phyloP scores from a whole-genome alignment of 2,329 filamentous ascomycete species.

The Fusarium brachygibbosum region DNA sequence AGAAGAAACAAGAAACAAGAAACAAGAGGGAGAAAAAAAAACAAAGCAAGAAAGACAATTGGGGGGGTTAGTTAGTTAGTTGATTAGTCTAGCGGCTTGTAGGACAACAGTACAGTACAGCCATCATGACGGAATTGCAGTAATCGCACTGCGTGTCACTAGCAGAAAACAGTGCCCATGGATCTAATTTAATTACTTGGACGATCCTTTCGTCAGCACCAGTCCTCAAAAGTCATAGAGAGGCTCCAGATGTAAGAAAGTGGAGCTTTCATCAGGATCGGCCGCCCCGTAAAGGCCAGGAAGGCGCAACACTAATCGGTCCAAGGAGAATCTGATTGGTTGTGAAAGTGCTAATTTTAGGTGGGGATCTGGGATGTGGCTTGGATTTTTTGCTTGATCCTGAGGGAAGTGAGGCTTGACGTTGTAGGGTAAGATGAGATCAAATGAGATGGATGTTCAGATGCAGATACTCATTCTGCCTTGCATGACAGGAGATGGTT shows the following conservation, averaged over 20 bases:
- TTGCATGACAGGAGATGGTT: neutral
- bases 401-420: neutral
- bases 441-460: too few relatives aligned
- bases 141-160: neutral
- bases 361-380: neutral
- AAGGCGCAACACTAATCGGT: conserved; percentile 26
- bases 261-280: neutral
- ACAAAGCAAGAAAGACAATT: neutral
- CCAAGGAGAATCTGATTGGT: conserved; percentile 1
- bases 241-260: neutral
- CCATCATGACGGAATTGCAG: conserved; percentile 1
- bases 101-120: neutral
- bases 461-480: neutral
- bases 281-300: conserved; percentile 11
- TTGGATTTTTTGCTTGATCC: conserved; percentile 3
- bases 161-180: neutral
- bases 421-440: neutral
- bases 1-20: neutral
- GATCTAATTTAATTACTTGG: conserved; percentile 24
- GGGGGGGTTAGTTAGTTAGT: neutral
- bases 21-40: neutral
- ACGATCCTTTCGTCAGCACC: conserved; percentile 32
- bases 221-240: conserved; percentile 1
- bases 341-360: conserved; percentile 27
- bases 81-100: conserved; percentile 1